Base-by-base conservation (phyloP, 2,329 filamentous ascomycete genomes). In the Cytospora chrysosperma region DNA sequence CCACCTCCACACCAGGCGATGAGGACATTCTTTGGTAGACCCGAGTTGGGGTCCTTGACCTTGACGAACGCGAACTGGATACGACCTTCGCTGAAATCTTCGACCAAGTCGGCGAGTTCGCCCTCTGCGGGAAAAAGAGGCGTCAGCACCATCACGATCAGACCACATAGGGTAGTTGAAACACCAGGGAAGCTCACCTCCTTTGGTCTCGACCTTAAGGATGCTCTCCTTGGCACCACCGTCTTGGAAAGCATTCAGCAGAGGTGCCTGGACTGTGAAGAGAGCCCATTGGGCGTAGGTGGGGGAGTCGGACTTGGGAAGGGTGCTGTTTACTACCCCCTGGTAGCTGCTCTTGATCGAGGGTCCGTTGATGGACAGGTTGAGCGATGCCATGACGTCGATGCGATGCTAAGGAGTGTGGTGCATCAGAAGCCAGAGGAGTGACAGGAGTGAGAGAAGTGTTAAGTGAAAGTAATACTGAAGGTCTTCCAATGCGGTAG, bases 1-100 rank as follows among this genome's bases (percentile, higher is more conserved):
- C 95, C 95, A 73, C 96, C 94, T 69, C 95, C 95, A 76, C 95
- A 99, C 90, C 95, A 99, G 69, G 91, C 93, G 74, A 99, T 92
- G 69, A 99, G 84, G 65, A 96, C 92, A 75, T 88, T 91, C 81
- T 99, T 99, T 56, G 94, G 93, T 19, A 99, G 85, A 26, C 80
- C 81, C 3, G 90, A 92, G 76, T 99, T 99, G 61, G 93, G 91
- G 74, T 99, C 95, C 76, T 93, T 97, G 79, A 99, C 89, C 79
- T 96, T 97, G 72, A 95, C 88, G 73, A 96, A 98, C 30, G 93
- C 95, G 78, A 97, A 99, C 78, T 99, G 95, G 69, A 99, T 90
- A 71, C 93, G 90, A 61, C 95, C 95, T 76, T 99, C 95, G 69
- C 89, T 98, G 78, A 99, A 97, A 68, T 99, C 95, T 70, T 99